phyloP scores from a whole-genome alignment of 2,329 filamentous ascomycete species.

The Aphanoascus verrucosus region DNA sequence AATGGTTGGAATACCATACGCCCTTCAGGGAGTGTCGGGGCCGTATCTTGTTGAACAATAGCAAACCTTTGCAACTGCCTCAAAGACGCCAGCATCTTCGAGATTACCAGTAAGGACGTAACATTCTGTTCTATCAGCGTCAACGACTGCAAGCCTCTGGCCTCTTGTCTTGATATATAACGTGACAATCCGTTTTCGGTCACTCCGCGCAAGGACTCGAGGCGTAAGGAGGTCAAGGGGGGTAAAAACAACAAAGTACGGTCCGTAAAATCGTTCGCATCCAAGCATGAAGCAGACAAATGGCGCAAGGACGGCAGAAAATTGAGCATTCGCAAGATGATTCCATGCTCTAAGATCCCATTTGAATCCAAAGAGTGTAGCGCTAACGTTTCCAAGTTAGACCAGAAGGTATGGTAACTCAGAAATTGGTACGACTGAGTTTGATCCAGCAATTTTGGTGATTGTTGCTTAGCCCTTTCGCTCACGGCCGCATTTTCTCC shows the following conservation, averaged over 20 bases:
- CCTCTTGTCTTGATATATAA: conserved; percentile 40
- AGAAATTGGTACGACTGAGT: conserved; percentile 43
- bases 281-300: conserved; percentile 45
- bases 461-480: conserved; percentile 27
- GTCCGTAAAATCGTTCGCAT: conserved; percentile 46
- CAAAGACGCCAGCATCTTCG: conserved; percentile 42
- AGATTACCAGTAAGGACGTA: conserved; percentile 42
- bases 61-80: conserved; percentile 40
- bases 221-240: conserved; percentile 42
- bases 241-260: conserved; percentile 45
- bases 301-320: conserved; percentile 44
- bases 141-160: conserved; percentile 37
- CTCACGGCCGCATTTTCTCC: conserved; percentile 34
- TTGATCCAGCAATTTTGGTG: conserved; percentile 35
- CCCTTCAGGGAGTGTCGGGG: conserved; percentile 36
- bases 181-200: conserved; percentile 46
- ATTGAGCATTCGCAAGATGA: conserved; percentile 45
- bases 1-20: conserved; percentile 38
- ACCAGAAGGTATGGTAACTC: conserved; percentile 43
- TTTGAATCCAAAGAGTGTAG: conserved; percentile 38
- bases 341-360: conserved; percentile 42
- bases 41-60: conserved; percentile 41
- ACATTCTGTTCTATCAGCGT: conserved; percentile 46
- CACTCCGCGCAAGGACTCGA: conserved; percentile 46
- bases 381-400: conserved; percentile 43